Conservation (phyloP, 169 alveolate species). For the Eimeria necatrix region DNA sequence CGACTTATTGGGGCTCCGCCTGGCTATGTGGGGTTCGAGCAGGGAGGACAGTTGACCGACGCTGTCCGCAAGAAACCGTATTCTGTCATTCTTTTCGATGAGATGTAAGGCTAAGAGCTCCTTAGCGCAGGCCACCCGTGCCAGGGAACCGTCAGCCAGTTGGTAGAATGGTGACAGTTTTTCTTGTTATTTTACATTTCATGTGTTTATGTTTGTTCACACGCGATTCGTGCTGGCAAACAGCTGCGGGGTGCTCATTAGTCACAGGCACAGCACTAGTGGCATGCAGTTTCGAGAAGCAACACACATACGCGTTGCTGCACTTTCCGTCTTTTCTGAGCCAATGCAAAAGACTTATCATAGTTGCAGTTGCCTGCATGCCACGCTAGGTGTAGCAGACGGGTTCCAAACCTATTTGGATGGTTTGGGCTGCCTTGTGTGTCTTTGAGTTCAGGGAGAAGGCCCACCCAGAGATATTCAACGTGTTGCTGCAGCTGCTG, state of each 20-base stretch:
- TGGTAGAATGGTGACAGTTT: no score
- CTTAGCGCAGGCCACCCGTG: no score
- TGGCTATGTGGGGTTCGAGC: constrained; percentile 94
- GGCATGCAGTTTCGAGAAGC: no score
- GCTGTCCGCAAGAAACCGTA: constrained; percentile 93
- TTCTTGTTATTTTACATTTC: no score
- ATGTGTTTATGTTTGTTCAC: no score
- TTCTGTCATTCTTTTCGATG: constrained; percentile 92
- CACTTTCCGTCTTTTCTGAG: no score
- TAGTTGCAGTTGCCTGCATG: background rate
- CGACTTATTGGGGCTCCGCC: constrained; percentile 95
- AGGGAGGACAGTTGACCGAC: constrained; percentile 94
- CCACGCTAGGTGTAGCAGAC: background rate
- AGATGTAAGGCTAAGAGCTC: constrained; percentile 81
- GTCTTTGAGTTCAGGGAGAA: constrained; percentile 87
- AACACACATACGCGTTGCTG: no score
- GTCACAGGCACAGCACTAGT: no score
- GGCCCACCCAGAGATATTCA: constrained; percentile 95
- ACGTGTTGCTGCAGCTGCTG: constrained; percentile 91
- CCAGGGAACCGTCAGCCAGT: no score
- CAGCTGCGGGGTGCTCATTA: no score
- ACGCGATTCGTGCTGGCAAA: no score
- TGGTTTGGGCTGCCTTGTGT: background rate
- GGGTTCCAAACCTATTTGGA: background rate
- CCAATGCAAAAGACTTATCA: no score